Evolutionary conservation across 192 early-diverging fungal genomes (phyloP).

Genomic region (Coemansia reversa): DNA sequence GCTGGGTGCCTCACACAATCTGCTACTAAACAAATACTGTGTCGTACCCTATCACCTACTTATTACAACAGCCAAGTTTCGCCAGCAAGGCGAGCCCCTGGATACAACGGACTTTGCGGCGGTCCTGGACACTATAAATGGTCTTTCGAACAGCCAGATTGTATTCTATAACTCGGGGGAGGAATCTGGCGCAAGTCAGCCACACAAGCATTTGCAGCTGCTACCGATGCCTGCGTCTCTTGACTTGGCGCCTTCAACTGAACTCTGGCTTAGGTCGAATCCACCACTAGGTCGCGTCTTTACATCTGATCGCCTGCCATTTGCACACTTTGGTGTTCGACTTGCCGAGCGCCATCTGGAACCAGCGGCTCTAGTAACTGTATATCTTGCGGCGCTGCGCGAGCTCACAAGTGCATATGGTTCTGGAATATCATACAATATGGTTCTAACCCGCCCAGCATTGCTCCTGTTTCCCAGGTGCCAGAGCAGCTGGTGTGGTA

Average conservation of each 20-base stretch:
- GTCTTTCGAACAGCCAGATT: slow-evolving; percentile 31
- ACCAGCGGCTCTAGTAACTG: slow-evolving; percentile 4
- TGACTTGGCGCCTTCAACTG: slow-evolving; percentile 19
- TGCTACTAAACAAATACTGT: slow-evolving; percentile 68
- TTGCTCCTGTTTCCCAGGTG: slow-evolving; percentile 60
- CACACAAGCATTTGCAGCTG: slow-evolving; percentile 69
- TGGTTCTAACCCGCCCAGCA: slow-evolving; percentile 56
- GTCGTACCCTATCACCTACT: slow-evolving; percentile 60
- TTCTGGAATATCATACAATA: slow-evolving; percentile 55
- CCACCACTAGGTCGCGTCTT: slow-evolving; percentile 10
- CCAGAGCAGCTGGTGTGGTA: slow-evolving; percentile 30
- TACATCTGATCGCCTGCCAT: slow-evolving; percentile 29
- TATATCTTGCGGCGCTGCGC: slow-evolving; percentile 22
- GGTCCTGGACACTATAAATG: slow-evolving; percentile 15
- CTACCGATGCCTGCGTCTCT: slow-evolving; percentile 53
- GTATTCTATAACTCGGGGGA: slow-evolving; percentile 55
- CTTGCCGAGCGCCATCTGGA: slow-evolving; percentile 10
- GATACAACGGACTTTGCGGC: slow-evolving; percentile 36
- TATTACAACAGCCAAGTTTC: slow-evolving; percentile 55
- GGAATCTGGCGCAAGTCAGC: slow-evolving; percentile 55
- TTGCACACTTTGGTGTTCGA: slow-evolving; percentile 40
- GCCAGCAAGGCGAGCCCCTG: slow-evolving; percentile 56
- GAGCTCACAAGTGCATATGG: slow-evolving; percentile 15
- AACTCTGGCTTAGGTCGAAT: slow-evolving; percentile 24
- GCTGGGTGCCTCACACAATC: slow-evolving; percentile 49